A percentile compares a stretch with the other conserved stretches of the same genome.
Evolutionary conservation across 176 grass and related monocot genomes (phyloP).

Genomic region (Hyparrhenia diplandra): DNA sequence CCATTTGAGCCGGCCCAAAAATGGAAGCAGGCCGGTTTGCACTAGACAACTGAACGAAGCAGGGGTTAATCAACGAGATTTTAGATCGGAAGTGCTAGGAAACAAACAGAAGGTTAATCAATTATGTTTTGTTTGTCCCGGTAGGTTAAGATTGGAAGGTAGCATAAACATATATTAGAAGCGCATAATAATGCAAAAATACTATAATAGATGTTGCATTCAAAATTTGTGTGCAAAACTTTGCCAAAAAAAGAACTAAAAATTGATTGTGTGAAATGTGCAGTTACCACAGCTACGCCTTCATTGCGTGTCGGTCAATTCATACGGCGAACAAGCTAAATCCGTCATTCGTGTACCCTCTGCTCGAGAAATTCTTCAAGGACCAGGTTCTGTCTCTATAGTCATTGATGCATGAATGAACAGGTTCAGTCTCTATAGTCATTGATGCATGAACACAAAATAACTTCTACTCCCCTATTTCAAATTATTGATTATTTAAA

Average conservation of each 20-base stretch:
- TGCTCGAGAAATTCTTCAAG: conserved; percentile 82
- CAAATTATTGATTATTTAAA: too few species aligned
- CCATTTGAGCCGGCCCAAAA: too few species aligned
- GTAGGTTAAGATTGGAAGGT: not conserved
- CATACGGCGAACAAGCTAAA: conserved; percentile 72
- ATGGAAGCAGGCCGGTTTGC: too few species aligned
- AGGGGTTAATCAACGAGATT: too few species aligned
- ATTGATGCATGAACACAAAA: too few species aligned
- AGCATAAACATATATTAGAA: not conserved
- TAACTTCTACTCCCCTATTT: too few species aligned
- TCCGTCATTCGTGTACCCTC: conserved; percentile 54
- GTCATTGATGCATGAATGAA: not conserved
- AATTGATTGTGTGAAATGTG: conserved; percentile 5
- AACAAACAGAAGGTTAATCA: too few species aligned
- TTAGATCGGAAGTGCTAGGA: not conserved
- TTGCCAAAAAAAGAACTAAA: not conserved
- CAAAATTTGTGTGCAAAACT: not conserved
- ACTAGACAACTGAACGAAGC: too few species aligned
- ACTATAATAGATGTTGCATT: not conserved
- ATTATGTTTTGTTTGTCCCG: not conserved
- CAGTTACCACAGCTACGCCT: conserved; percentile 87
- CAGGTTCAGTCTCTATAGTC: too few species aligned
- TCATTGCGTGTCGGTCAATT: conserved; percentile 55
- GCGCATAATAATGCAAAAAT: not conserved
- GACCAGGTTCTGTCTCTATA: conserved; percentile 46